Percentiles rank a stretch among this genome's conserved stretches.
Conservation (phyloP, 345 rosid species). For the Hypericum perforatum region DNA sequence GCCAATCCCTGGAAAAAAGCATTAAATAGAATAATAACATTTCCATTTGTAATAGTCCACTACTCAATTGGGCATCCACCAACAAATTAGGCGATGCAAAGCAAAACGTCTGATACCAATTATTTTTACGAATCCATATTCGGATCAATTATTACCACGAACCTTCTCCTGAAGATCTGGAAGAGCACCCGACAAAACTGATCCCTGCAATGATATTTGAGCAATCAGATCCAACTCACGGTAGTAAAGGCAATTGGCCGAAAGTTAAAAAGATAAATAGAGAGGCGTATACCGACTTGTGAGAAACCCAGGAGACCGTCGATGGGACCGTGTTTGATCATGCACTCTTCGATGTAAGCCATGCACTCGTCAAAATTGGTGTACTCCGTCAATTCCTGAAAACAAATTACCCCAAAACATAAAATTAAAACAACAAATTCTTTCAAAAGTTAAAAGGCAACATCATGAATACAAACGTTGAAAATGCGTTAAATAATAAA, state of each 20-base stretch:
- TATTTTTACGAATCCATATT: too few relatives aligned
- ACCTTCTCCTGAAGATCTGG: slow-evolving; percentile 75
- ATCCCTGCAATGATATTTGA: slow-evolving; percentile 36
- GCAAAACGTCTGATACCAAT: too few relatives aligned
- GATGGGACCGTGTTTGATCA: slow-evolving; percentile 66
- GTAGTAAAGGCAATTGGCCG: too few relatives aligned
- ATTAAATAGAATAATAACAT: neutral
- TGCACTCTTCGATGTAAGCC: slow-evolving; percentile 48
- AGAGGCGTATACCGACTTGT: slow-evolving; percentile 30
- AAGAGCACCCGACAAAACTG: slow-evolving; percentile 55
- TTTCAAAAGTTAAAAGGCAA: too few relatives aligned
- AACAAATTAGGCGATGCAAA: too few relatives aligned
- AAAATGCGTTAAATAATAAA: too few relatives aligned
- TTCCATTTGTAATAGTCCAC: neutral
- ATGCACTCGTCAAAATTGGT: slow-evolving; percentile 63
- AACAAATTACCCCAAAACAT: too few relatives aligned
- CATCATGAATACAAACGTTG: too few relatives aligned
- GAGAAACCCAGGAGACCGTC: slow-evolving; percentile 88
- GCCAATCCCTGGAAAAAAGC: slow-evolving; percentile 55
- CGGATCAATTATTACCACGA: slow-evolving; percentile 1
- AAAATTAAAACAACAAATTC: too few relatives aligned
- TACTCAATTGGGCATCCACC: too few relatives aligned
- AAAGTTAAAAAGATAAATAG: too few relatives aligned
- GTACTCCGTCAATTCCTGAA: slow-evolving; percentile 66
- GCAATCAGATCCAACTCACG: neutral